phyloP scores from a whole-genome alignment of 768 basidiomycete genomes.

The Lyophyllum semitale region DNA sequence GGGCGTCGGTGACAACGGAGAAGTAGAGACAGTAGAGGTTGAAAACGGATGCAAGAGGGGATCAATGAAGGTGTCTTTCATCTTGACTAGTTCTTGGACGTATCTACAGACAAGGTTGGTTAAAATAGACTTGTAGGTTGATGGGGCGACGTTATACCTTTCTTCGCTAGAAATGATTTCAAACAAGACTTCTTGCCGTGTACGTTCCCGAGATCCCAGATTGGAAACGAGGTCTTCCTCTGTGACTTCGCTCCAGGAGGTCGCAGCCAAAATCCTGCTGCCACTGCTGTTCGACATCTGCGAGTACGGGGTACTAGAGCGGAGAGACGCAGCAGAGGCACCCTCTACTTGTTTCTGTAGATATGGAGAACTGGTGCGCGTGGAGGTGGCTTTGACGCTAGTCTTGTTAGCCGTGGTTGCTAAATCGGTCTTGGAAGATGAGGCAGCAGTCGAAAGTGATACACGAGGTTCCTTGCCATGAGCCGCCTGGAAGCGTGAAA shows the following conservation, averaged over 20 bases:
- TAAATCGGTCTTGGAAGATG: slow-evolving; percentile 67
- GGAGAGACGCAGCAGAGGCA: slow-evolving; percentile 64
- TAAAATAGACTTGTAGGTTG: neutral
- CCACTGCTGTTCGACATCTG: slow-evolving; percentile 69
- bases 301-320: slow-evolving; percentile 82
- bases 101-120: slow-evolving; percentile 58
- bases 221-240: slow-evolving; percentile 94
- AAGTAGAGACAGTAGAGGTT: slow-evolving; percentile 38
- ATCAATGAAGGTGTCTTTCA: slow-evolving; percentile 93
- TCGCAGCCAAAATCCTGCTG: slow-evolving; percentile 73
- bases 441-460: slow-evolving; percentile 64
- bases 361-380: slow-evolving; percentile 66
- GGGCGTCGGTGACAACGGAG: slow-evolving; percentile 56
- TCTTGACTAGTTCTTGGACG: slow-evolving; percentile 83
- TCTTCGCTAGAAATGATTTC: slow-evolving; percentile 97
- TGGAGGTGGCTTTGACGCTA: slow-evolving; percentile 53
- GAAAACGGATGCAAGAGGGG: slow-evolving; percentile 86
- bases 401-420: slow-evolving; percentile 40
- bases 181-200: slow-evolving; percentile 94
- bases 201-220: slow-evolving; percentile 90
- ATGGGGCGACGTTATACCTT: slow-evolving; percentile 51
- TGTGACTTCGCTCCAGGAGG: slow-evolving; percentile 92
- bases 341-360: slow-evolving; percentile 48
- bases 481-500: slow-evolving; percentile 76
- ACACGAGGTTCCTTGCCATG: slow-evolving; percentile 73